Evolutionary conservation across 192 early-diverging fungal species (phyloP), one percentile per base, ranked within the genome.

Genomic region (Coemansia sp.): DNA sequence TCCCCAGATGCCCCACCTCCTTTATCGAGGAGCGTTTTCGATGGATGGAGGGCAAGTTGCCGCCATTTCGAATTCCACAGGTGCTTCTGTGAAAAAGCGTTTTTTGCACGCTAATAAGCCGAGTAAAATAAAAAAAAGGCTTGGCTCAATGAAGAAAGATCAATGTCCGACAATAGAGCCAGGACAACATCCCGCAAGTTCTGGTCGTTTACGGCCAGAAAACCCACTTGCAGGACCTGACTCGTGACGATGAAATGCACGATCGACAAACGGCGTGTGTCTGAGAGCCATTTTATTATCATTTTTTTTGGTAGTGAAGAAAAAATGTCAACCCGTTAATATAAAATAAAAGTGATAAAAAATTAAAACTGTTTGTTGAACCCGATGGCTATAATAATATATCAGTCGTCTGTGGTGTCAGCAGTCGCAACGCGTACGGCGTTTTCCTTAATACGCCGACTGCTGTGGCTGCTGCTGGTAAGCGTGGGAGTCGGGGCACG

Each of bases 171-270:
- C 74, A 57, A 59, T 65, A 48, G 79, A 75, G 53, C 41, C 50
- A 46, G 79, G 79, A 55, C 36, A 59, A 35, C 60, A 69, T 35
- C 70, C 66, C 49, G 66, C 49, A 64, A 62, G 70, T 65, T 70
- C 61, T 54, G 50, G 20, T 29, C 62, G 36, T 66, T 36, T 22
- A 34, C 50, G 52, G 55, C 34, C 8, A 55, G 70, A 42, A 81
- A 81, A 75, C 79, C 79, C 70, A 67, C 74, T 66, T 45, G 64
- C 63, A 59, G 66, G 70, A 53, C 74, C 66, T 57, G 67, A 61
- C n/a, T 75, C 79, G 73, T 67, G 79, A 73, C 53, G 79, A 76
- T 41, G 46, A 25, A 54, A n/a, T 59, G 29, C 67, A 66, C 78
- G 65, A 19, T 34, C 70, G 22, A 32, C 56, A 14, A 50, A 49